Conservation (phyloP, 305 asterid species). For the Rubia tinctorum region DNA sequence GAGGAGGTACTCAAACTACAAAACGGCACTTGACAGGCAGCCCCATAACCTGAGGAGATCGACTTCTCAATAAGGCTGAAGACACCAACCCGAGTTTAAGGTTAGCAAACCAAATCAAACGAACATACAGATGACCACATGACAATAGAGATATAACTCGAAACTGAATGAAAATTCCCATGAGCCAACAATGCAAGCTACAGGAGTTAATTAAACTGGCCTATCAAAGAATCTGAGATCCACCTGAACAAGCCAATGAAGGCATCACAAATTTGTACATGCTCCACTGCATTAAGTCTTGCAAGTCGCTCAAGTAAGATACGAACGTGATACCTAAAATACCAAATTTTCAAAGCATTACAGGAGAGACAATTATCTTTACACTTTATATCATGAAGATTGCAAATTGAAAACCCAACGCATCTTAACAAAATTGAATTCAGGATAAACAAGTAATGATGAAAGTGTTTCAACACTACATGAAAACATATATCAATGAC, state of each 20-base stretch:
- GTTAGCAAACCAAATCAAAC: conserved; percentile 4
- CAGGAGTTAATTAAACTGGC: not conserved
- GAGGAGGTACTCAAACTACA: conserved; percentile 33
- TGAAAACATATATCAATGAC: too few relatives aligned
- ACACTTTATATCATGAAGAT: too few relatives aligned
- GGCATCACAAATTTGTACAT: conserved; percentile 51
- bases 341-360: conserved; percentile 8
- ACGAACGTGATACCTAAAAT: conserved; percentile 81
- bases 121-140: not conserved
- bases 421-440: too few relatives aligned
- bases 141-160: conserved; percentile 12
- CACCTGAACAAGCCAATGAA: conserved; percentile 68
- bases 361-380: too few relatives aligned
- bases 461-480: too few relatives aligned
- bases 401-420: too few relatives aligned
- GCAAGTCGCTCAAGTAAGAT: conserved; percentile 81
- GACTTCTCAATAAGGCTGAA: conserved; percentile 81
- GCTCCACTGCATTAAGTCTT: conserved; percentile 88
- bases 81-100: conserved; percentile 13
- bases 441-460: too few relatives aligned
- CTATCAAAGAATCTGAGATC: conserved; percentile 8
- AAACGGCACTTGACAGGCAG: conserved; percentile 34
- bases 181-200: not conserved
- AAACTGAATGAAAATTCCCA: not conserved
- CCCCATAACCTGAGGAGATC: conserved; percentile 49